Conservation (phyloP, 139 green algal species). For the Chlorella sorokiniana region DNA sequence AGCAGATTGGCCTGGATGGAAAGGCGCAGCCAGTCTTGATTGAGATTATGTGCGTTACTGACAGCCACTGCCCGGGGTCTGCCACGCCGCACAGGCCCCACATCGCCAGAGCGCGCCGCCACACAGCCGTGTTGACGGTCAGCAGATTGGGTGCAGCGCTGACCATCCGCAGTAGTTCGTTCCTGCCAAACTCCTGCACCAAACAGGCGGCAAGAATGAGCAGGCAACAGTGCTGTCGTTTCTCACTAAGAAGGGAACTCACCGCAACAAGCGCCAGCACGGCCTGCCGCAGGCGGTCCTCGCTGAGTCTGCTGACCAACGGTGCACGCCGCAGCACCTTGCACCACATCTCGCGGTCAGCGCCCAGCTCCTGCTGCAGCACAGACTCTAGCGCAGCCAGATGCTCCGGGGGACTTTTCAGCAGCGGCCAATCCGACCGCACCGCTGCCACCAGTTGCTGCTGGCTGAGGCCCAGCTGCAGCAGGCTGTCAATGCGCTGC, state of each 20-base stretch:
- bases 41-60: too few relatives aligned
- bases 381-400: not conserved
- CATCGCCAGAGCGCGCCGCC: too few relatives aligned
- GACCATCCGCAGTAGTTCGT: too few relatives aligned
- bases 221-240: not conserved
- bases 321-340: too few relatives aligned
- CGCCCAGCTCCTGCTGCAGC: not conserved
- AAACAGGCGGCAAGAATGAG: not conserved
- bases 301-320: too few relatives aligned
- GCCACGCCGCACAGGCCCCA: too few relatives aligned
- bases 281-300: not conserved
- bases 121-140: too few relatives aligned
- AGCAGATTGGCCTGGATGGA: conserved; percentile 1
- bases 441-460: not conserved
- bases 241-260: not conserved
- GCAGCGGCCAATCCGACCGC: not conserved
- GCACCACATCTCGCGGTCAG: not conserved
- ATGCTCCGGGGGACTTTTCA: not conserved
- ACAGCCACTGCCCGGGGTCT: too few relatives aligned
- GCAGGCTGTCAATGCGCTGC: too few relatives aligned
- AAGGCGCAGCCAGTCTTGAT: too few relatives aligned
- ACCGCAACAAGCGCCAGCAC: not conserved
- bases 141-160: too few relatives aligned
- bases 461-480: not conserved
- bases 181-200: not conserved